Evolutionary conservation across 345 rosid species (phyloP).

Genomic region (Citrus medica): DNA sequence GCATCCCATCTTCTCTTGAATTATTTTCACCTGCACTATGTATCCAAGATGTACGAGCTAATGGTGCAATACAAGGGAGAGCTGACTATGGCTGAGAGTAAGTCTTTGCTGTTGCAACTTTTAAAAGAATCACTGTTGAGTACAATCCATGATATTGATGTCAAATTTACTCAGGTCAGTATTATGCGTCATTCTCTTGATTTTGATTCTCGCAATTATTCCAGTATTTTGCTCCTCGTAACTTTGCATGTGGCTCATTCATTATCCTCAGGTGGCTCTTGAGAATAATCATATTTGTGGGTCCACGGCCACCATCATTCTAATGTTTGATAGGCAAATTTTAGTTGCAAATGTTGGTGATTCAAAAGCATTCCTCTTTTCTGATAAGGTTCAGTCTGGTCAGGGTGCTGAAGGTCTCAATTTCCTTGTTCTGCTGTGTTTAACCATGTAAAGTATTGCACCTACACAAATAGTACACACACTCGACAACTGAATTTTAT

Average conservation of each 20-base stretch:
- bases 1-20: conserved; percentile 18
- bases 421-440: not conserved
- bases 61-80: not conserved
- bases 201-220: not conserved
- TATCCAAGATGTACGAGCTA: conserved; percentile 13
- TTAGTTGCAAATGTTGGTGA: conserved; percentile 31
- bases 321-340: conserved; percentile 7
- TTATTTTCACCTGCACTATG: conserved; percentile 20
- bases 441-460: not conserved
- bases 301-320: conserved; percentile 16
- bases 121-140: conserved; percentile 23
- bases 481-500: not conserved
- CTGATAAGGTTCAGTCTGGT: conserved; percentile 6
- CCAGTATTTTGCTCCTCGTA: not conserved
- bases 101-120: conserved; percentile 2
- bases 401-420: not conserved
- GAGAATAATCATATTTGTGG: conserved; percentile 15
- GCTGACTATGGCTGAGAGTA: not conserved
- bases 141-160: conserved; percentile 22
- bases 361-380: conserved; percentile 19
- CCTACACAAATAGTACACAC: not conserved
- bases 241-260: not conserved
- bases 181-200: not conserved
- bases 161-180: conserved; percentile 19
- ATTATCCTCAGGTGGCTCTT: conserved; percentile 16